Evolutionary conservation across 495 filamentous ascomycete species (phyloP), one percentile per base, ranked within the genome.

Genomic region (Amphirosellinia nigrospora): DNA sequence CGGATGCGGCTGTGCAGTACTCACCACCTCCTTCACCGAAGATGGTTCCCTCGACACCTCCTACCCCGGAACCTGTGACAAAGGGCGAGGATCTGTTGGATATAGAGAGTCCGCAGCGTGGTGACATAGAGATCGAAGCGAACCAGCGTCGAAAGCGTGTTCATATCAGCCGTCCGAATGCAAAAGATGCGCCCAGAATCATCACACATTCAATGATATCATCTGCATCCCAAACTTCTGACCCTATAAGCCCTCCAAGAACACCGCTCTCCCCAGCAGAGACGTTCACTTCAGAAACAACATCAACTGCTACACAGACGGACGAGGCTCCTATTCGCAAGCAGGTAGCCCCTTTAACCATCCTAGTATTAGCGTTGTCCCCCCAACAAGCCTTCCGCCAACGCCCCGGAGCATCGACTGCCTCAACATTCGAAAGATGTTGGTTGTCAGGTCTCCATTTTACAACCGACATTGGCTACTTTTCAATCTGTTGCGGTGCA

Each of bases 1-100:
- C 86, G 46, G 92, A 96, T 77, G 85, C 86, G n/a, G 93, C 89
- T 3, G 85, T 92, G 48, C 94, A 97, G 78, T 94, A 86, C 73
- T 93, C 94, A 52, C 93, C 93, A 52, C 94, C 93, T 8, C 84
- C 89, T 2, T 96, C 92, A 21, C 93, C 93, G 7, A 83, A 81
- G 53, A 62, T 87, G n/a, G 70, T 79, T 38, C 77, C 79, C 0
- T 68, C 69, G 34, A 83, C 80, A 73, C 77, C 84, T 8, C 68
- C 82, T 43, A 82, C 80, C 11, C 78, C 79, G 13, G 82, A 86
- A 69, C 79, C 79, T 15, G 11, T 70, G 10, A 67, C 76, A 11
- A 79, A 74, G 66, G 70, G 71, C 50, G 84, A 82, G 62, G 81
- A 75, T 45, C 73, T 74, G 63, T 69, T 66, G 45, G 79, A 81